Evolutionary conservation across 2,329 filamentous ascomycete species (phyloP).

Genomic region (Domatiomyces catenatus): DNA sequence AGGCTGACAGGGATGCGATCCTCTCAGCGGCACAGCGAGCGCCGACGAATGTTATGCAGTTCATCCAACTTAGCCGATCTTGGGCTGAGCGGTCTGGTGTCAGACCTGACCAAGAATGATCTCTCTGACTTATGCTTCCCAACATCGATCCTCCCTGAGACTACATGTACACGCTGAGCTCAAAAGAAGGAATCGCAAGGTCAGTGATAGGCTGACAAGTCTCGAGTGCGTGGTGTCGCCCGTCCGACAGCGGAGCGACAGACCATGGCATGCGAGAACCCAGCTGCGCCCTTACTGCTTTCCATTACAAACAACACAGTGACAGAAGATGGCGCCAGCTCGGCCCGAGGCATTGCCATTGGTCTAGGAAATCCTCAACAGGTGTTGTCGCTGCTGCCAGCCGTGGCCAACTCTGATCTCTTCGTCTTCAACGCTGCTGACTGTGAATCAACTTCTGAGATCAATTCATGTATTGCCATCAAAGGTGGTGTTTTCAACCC

Average conservation of each 20-base stretch:
- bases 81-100: not conserved
- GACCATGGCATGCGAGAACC: not conserved
- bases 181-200: not conserved
- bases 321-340: constrained; percentile 11
- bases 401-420: constrained; percentile 7
- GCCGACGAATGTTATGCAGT: not conserved
- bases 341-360: constrained; percentile 10
- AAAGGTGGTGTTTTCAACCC: constrained; percentile 14
- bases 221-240: not conserved
- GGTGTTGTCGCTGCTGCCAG: constrained; percentile 12
- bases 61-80: not conserved
- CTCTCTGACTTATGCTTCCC: not conserved
- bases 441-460: constrained; percentile 8
- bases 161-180: not conserved
- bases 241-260: not conserved
- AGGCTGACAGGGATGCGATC: not conserved
- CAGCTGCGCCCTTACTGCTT: constrained; percentile 1
- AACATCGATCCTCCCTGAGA: not conserved
- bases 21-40: not conserved
- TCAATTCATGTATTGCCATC: constrained; percentile 4
- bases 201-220: not conserved
- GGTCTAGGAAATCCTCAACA: constrained; percentile 14
- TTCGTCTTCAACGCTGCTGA: constrained; percentile 13
- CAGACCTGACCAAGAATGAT: not conserved
- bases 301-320: constrained; percentile 12